Conservation (phyloP, 345 rosid species). For the Populus tremula region DNA sequence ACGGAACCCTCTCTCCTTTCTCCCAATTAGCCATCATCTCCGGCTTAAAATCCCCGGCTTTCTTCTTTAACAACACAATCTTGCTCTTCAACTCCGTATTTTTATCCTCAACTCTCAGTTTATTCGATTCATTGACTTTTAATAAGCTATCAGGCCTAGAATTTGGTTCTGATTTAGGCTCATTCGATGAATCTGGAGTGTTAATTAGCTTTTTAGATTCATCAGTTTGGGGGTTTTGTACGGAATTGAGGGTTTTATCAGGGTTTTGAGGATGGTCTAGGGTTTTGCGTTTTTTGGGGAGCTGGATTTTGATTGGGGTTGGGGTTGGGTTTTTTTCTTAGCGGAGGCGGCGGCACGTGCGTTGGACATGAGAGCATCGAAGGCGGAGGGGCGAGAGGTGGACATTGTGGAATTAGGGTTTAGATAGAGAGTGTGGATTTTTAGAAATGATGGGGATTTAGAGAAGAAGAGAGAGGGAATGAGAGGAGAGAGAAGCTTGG, state of each 20-base stretch:
- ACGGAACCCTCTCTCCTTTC: slow-evolving; percentile 77
- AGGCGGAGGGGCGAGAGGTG: slow-evolving; percentile 67
- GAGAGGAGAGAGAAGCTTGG: slow-evolving; percentile 3
- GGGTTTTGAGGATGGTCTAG: slow-evolving; percentile 10
- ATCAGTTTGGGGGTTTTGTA: not conserved
- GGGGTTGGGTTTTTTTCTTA: slow-evolving; percentile 42
- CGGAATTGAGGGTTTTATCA: slow-evolving; percentile 1
- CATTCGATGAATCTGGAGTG: slow-evolving; percentile 22
- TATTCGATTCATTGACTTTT: slow-evolving; percentile 28
- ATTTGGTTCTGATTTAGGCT: not conserved
- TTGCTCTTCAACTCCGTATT: slow-evolving; percentile 53
- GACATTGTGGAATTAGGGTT: slow-evolving; percentile 13
- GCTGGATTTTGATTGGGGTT: slow-evolving; percentile 23
- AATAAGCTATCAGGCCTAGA: not conserved
- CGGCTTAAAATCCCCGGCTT: slow-evolving; percentile 61
- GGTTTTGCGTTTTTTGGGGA: slow-evolving; percentile 51
- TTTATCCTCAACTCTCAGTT: slow-evolving; percentile 26
- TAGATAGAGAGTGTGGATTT: slow-evolving; percentile 4
- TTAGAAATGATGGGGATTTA: slow-evolving; percentile 12
- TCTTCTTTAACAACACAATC: slow-evolving; percentile 59
- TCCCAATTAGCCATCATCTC: slow-evolving; percentile 56
- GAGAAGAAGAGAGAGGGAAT: not conserved
- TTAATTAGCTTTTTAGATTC: not conserved
- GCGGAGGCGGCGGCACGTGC: slow-evolving; percentile 54
- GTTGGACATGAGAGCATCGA: slow-evolving; percentile 79